Base-by-base conservation (phyloP, 306 rosid species). In the Begonia masoniana region DNA sequence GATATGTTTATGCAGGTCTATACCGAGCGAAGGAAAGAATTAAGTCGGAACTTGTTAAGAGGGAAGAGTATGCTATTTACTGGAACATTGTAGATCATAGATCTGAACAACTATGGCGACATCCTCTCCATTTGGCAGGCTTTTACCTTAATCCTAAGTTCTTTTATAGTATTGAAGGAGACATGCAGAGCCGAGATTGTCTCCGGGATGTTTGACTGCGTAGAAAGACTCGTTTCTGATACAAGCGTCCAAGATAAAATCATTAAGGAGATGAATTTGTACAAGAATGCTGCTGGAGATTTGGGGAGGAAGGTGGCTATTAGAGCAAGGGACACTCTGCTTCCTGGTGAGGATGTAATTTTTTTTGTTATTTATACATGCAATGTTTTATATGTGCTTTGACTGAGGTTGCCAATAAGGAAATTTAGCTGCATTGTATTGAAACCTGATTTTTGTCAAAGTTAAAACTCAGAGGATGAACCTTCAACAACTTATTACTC, bases 291-390 rank as follows among this genome's bases (percentile, higher is more conserved):
- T 45, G 79, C 67, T 21, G 89, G 87, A 60, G 97, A 88, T 74
- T 88, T 88, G 70, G 83, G 83, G 64, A 80, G 97, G 64, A 85
- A 80, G 80, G 81, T 82, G 94, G 89, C 97, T 55, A 74, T 82
- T 63, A 78, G 94, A 64, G 88, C 95, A 15, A 80, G 83, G 73
- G 97, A 85, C 66, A 82, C 74, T 57, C 66, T 82, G 52, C 95
- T 88, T 71, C 97, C 87, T 48, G 80, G 97, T 85, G 80, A 82
- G 95, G 52, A 59, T 71, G 57, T 51, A 16, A 50, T 80, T 58
- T 61, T 41, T 41, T 59, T 60, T 70, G 39, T 36, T 70, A 55
- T 66, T 70, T 63, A 51, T 43, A n/a, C 21, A 47, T 13, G 19
- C 67, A 15, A 42, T 62, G 35, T 26, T 26, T 26, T 26, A 26